phyloP scores from a whole-genome alignment of 768 basidiomycete species.

The Harrya chromipes region DNA sequence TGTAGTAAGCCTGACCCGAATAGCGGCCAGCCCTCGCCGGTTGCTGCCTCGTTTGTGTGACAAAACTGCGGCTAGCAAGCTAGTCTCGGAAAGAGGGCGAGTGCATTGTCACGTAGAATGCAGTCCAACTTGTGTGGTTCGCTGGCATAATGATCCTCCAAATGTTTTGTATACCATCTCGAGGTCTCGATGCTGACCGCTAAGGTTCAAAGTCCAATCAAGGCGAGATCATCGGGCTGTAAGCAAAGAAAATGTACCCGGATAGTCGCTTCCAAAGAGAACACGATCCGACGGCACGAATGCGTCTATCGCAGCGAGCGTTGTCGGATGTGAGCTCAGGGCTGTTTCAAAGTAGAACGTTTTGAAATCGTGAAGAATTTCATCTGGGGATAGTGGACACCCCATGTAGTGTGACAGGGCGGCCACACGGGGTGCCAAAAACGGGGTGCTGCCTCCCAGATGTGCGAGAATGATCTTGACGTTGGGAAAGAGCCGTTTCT shows the following conservation, averaged over 20 bases:
- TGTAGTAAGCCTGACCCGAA: constrained; percentile 5
- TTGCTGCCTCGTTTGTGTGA: background rate
- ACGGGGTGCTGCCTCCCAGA: constrained; percentile 65
- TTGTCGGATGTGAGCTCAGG: constrained; percentile 54
- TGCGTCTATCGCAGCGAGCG: constrained; percentile 46
- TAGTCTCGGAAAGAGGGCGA: constrained; percentile 45
- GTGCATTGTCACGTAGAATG: constrained; percentile 50
- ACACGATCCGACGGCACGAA: constrained; percentile 52
- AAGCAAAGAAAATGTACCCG: constrained; percentile 43
- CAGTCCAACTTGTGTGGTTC: constrained; percentile 39
- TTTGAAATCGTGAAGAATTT: constrained; percentile 67
- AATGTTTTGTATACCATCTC: constrained; percentile 57
- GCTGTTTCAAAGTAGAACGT: constrained; percentile 76
- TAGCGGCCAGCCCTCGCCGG: background rate
- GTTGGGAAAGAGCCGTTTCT: constrained; percentile 57
- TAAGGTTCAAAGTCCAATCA: constrained; percentile 24
- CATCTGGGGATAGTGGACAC: constrained; percentile 55
- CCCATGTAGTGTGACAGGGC: constrained; percentile 70
- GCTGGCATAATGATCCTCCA: constrained; percentile 46
- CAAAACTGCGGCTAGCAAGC: background rate
- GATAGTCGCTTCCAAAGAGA: constrained; percentile 75
- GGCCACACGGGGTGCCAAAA: constrained; percentile 67
- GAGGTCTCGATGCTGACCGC: constrained; percentile 57
- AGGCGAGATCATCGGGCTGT: background rate
- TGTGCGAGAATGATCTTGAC: constrained; percentile 70